Base-by-base conservation (phyloP, 495 filamentous ascomycete species). In the Annulohypoxylon bovei region DNA sequence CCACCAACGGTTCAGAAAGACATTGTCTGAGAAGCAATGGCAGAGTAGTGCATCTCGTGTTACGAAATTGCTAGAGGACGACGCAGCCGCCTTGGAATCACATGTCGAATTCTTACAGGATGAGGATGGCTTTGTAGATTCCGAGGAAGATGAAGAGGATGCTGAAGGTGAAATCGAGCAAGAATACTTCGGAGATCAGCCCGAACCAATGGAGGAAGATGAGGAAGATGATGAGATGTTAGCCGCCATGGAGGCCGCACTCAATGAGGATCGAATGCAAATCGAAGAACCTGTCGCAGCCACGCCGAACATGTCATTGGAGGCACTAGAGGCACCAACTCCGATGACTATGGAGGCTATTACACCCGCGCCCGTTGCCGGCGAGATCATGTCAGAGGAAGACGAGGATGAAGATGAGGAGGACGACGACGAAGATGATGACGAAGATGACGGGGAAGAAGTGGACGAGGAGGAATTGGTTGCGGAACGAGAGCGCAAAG, bases 11-110 rank as follows among this genome's bases (percentile, higher is more conserved):
- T 99, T 99, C 76, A 83, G 94, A 47, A 92, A 92, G 69, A 88
- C 93, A 0, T 82, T 96, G 30, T 93, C 88, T 68, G 91, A 93
- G 49, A 88, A 91, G 6, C 90, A 94, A 20, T 97, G 97, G 60
- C 92, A 97, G 80, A 91, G 91, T 44, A 93, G 95, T 0, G 94
- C 98, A 71, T 87, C 87, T 16, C 89, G 90, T 33, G 94, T 98
- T 0, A 88, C 95, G 50, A 85, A 91, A 33, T 78, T 98, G 30
- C 83, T 97, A 18, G 82, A 85, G 1, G 86, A 87, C 14, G 95
- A 99, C 27, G 70, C 59, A 32, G 58, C 49, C 4, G 72, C 72
- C 9, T 20, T 88, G 84, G 18, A 80, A 86, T n/a, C 84, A 83
- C 4, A 80, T 82, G 30, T 79, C 70, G 61, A 88, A 6, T 81